Base-by-base conservation (phyloP, 768 basidiomycete genomes). In the Termitomyces sp. region DNA sequence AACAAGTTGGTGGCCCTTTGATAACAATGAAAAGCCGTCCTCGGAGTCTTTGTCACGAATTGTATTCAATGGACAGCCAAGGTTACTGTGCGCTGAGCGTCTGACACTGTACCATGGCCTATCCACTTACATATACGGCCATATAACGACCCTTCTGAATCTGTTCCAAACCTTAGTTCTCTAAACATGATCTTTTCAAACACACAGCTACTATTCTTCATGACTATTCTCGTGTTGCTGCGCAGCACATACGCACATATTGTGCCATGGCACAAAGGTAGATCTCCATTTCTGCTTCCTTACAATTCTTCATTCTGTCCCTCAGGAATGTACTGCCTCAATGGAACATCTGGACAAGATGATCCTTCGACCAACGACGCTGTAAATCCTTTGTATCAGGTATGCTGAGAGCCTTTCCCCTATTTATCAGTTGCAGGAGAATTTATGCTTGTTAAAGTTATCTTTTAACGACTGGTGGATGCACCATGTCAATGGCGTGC, bases 321-420 rank as follows among this genome's bases (percentile, higher is more conserved):
- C 22, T 18, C 27, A 64, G 74, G 72, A 43, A 82, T 81, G 80
- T 82, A 77, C 61, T 79, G 78, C 56, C 53, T 76, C 0, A 76
- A 80, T 64, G 80, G 74, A 37, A 70, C 61, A 10, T 55, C 66
- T 7, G 71, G 72, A 16, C 33, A 44, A 3, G 62, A 70, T 14
- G 69, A 80, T 59, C 65, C 69, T 20, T 80, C 80, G 65, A 72
- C 72, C 5, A 69, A 73, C 50, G 71, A 68, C 24, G 71, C 75
- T 39, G 79, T 81, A 4, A 68, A 65, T 14, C 81, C 81, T 9
- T 63, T 81, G 40, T 82, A 73, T 60, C 71, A 79, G 51, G 80
- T 79, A 55, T 65, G 74, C 18, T 7, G 13, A 53, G 14, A 22
- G 33, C 37, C 33, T 46, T 4, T 37, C n/a, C 4, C 12, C 58